Evolutionary conservation across 2,329 filamentous ascomycete species (phyloP).

Genomic region (Fusarium coffeatum): DNA sequence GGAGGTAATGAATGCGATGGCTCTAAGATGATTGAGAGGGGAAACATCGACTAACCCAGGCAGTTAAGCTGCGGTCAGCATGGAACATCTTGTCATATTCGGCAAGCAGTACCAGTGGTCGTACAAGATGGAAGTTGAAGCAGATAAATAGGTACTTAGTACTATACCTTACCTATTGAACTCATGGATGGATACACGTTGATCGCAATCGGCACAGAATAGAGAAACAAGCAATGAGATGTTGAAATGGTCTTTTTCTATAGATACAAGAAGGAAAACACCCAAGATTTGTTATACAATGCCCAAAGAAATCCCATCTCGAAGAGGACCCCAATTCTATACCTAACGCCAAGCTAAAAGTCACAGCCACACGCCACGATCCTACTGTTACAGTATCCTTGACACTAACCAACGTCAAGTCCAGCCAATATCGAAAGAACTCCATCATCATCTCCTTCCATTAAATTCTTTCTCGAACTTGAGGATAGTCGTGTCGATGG

Average conservation of each 20-base stretch:
- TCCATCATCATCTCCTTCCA: background rate
- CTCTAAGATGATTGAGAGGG: background rate
- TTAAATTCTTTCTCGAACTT: slow-evolving; percentile 25
- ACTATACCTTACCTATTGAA: background rate
- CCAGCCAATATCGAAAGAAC: background rate
- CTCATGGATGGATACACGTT: background rate
- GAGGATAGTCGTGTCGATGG: slow-evolving; percentile 14
- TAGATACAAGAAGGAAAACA: background rate
- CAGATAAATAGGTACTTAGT: background rate
- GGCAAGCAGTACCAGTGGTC: background rate
- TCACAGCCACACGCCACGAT: slow-evolving; percentile 21
- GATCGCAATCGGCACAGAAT: background rate
- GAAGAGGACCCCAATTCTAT: slow-evolving; percentile 17
- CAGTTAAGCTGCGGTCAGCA: background rate
- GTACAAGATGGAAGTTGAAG: background rate
- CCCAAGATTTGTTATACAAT: slow-evolving; percentile 23
- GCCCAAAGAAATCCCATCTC: background rate
- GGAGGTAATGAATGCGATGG: background rate
- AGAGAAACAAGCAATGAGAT: background rate
- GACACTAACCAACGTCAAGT: background rate
- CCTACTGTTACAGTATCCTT: background rate
- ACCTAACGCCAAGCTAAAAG: slow-evolving; percentile 30
- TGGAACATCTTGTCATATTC: background rate
- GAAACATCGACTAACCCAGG: background rate
- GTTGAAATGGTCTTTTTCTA: background rate